Conservation (phyloP, 257 asterid species). For the Capsicum pubescens region DNA sequence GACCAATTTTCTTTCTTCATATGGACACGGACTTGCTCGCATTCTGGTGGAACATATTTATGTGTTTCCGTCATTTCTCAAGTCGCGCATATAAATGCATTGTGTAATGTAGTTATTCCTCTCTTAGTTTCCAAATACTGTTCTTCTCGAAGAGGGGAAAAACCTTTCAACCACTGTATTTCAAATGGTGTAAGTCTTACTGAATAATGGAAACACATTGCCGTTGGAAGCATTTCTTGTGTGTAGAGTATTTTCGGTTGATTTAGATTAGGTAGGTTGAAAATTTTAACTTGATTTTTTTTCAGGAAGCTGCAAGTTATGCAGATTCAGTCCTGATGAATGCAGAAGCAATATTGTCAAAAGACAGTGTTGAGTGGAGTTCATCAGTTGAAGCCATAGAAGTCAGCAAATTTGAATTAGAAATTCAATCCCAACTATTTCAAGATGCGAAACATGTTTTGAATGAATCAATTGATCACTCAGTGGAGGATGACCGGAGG, state of each 20-base stretch:
- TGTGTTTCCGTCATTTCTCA: not conserved
- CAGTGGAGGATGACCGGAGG: slow-evolving; percentile 45
- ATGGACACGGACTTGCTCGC: slow-evolving; percentile 15
- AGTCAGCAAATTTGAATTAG: slow-evolving; percentile 44
- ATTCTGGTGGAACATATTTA: not conserved
- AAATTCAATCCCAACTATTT: slow-evolving; percentile 48
- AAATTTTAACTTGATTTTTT: slow-evolving; percentile 18
- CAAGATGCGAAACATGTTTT: slow-evolving; percentile 39
- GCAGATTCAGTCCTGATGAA: slow-evolving; percentile 45
- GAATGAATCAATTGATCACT: slow-evolving; percentile 39
- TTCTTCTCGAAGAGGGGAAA: not conserved
- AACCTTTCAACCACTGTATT: slow-evolving; percentile 1
- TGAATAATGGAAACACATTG: not conserved
- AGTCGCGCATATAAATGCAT: not conserved
- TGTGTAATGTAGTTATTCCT: not conserved
- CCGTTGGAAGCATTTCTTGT: slow-evolving; percentile 4
- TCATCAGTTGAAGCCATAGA: slow-evolving; percentile 46
- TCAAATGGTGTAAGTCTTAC: slow-evolving; percentile 3
- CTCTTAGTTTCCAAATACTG: not conserved
- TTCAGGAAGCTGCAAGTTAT: slow-evolving; percentile 49
- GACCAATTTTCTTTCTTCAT: not conserved
- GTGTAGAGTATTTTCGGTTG: not conserved
- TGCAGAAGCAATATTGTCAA: slow-evolving; percentile 44
- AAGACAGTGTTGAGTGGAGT: slow-evolving; percentile 43
- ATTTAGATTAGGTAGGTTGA: slow-evolving; percentile 7